A percentile compares a stretch with the other conserved stretches of the same genome.
Evolutionary conservation across 2,329 filamentous ascomycete species (phyloP).

Genomic region (Diaporthe sp.): DNA sequence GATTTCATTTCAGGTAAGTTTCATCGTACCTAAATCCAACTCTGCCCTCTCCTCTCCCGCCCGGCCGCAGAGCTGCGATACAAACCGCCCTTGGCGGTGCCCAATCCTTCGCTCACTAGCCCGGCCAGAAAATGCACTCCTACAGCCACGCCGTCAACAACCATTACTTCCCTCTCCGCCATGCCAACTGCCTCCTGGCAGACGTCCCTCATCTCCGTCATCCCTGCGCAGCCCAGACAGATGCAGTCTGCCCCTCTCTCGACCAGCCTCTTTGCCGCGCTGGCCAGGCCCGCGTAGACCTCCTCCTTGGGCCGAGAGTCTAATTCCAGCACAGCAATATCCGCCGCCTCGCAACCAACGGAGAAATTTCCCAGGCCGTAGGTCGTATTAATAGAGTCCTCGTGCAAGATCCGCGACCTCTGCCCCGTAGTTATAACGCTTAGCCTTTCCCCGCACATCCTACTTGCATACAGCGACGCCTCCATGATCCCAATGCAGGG

Average conservation of each 20-base stretch:
- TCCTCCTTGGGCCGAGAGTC: slow-evolving; percentile 55
- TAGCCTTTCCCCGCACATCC: slow-evolving; percentile 62
- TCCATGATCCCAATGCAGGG: slow-evolving; percentile 67
- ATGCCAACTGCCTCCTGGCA: slow-evolving; percentile 62
- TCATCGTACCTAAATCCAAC: slow-evolving; percentile 52
- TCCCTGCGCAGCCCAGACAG: slow-evolving; percentile 64
- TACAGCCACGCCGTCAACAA: slow-evolving; percentile 65
- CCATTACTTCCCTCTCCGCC: slow-evolving; percentile 57
- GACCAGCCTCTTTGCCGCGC: slow-evolving; percentile 55
- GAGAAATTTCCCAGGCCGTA: slow-evolving; percentile 59
- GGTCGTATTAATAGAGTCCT: slow-evolving; percentile 53
- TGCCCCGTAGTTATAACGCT: slow-evolving; percentile 59
- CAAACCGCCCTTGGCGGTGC: slow-evolving; percentile 59
- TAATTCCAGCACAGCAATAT: slow-evolving; percentile 58
- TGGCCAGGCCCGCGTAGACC: slow-evolving; percentile 55
- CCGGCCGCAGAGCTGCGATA: slow-evolving; percentile 56
- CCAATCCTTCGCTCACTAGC: slow-evolving; percentile 59
- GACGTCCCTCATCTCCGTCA: slow-evolving; percentile 59
- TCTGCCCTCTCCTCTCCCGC: slow-evolving; percentile 53
- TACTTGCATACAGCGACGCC: slow-evolving; percentile 60
- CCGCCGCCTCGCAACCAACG: slow-evolving; percentile 57
- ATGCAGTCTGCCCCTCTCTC: slow-evolving; percentile 49
- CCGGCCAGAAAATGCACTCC: slow-evolving; percentile 61
- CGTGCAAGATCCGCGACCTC: slow-evolving; percentile 56
- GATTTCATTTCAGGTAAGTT: slow-evolving; percentile 11